These are phyloP conservation scores for Coprinellus micaceus DNA, from an alignment of 768 basidiomycete species.

Conservation along the genomic window DNA sequence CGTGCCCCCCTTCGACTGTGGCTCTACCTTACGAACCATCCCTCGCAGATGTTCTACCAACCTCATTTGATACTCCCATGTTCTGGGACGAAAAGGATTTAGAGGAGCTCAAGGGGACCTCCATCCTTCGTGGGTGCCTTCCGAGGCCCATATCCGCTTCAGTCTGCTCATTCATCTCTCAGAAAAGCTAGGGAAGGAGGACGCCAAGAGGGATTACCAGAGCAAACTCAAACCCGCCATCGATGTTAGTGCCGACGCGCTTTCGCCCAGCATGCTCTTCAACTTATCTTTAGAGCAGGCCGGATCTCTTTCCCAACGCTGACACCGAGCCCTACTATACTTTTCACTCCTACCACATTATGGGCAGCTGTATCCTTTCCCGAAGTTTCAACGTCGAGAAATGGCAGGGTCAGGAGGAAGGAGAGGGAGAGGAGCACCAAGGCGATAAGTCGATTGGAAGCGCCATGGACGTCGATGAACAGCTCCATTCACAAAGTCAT, in stretches of 20 bases:
- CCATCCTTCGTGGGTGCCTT: conserved; percentile 72
- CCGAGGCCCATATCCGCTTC: not conserved
- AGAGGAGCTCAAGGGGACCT: conserved; percentile 72
- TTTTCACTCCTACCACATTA: conserved; percentile 74
- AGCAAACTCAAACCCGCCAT: conserved; percentile 69
- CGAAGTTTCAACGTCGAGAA: conserved; percentile 84
- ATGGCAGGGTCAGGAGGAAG: conserved; percentile 41
- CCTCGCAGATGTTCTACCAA: conserved; percentile 46
- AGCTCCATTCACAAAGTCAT: conserved; percentile 20
- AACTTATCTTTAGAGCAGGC: conserved; percentile 37
- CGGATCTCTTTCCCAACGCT: conserved; percentile 64
- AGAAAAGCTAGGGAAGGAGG: conserved; percentile 86
- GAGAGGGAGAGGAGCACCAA: conserved; percentile 23
- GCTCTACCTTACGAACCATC: conserved; percentile 2
- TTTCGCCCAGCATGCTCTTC: not conserved
- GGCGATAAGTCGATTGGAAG: conserved; percentile 31
- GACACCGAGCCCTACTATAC: conserved; percentile 52
- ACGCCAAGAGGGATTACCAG: conserved; percentile 72
- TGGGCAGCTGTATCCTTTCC: conserved; percentile 89
- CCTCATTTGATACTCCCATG: conserved; percentile 84
- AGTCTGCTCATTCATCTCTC: conserved; percentile 8
- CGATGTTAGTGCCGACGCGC: conserved; percentile 41
- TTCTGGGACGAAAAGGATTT: conserved; percentile 83
- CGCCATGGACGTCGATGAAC: conserved; percentile 41
- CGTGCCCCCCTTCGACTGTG: not conserved